Evolutionary conservation across 345 rosid genomes (phyloP).

Genomic region (Acer negundo): DNA sequence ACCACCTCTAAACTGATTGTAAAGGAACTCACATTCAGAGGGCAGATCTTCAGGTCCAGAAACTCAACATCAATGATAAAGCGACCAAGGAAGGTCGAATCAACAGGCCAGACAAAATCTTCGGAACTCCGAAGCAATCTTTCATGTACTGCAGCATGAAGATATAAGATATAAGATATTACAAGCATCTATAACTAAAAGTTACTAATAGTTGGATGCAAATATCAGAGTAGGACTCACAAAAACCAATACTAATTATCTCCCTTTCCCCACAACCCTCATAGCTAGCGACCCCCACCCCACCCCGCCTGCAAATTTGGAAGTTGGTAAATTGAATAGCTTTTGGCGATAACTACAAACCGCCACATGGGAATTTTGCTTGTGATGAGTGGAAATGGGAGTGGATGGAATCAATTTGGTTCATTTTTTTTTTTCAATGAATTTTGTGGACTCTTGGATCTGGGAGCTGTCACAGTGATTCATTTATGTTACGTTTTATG

Average conservation of each 20-base stretch:
- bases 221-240: background rate
- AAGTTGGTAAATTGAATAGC: no score
- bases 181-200: background rate
- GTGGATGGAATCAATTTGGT: no score
- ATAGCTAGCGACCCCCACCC: no score
- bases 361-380: no score
- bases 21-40: constrained; percentile 60
- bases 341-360: no score
- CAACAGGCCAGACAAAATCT: constrained; percentile 86
- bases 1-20: background rate
- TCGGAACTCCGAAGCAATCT: constrained; percentile 67
- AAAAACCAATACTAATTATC: background rate
- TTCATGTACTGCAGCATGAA: constrained; percentile 62
- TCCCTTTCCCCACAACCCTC: no score
- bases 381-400: no score
- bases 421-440: no score
- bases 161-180: constrained; percentile 4
- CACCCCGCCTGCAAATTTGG: no score
- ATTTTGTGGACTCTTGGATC: no score
- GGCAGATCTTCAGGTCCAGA: constrained; percentile 76
- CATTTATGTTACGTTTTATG: background rate
- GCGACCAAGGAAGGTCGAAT: constrained; percentile 63
- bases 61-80: constrained; percentile 89
- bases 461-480: background rate
- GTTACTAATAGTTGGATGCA: constrained; percentile 3